phyloP scores from a whole-genome alignment of 2,329 filamentous ascomycete species.

The Chaetomium strumarium region DNA sequence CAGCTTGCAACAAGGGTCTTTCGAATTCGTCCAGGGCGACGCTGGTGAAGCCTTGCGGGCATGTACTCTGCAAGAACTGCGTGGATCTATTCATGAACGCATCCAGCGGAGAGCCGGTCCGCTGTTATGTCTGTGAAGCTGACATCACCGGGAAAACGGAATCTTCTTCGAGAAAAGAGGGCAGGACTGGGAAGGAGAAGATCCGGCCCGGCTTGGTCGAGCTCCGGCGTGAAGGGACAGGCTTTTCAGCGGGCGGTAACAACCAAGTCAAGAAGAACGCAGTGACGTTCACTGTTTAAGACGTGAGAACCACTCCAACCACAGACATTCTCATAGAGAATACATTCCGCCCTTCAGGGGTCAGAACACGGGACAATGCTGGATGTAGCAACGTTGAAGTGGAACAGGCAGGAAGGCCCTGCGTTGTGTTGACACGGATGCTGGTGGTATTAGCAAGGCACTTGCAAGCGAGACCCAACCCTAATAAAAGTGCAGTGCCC shows the following conservation, averaged over 20 bases:
- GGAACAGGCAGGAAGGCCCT: no score
- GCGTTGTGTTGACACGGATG: no score
- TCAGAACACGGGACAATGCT: no score
- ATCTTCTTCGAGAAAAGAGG: slow-evolving; percentile 37
- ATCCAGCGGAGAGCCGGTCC: slow-evolving; percentile 38
- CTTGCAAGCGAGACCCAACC: no score
- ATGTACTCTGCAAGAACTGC: slow-evolving; percentile 83
- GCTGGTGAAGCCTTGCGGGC: slow-evolving; percentile 81
- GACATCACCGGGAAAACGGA: slow-evolving; percentile 55
- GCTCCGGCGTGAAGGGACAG: slow-evolving; percentile 81
- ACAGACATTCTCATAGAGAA: not conserved
- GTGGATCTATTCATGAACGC: slow-evolving; percentile 75
- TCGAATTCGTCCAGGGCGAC: slow-evolving; percentile 78
- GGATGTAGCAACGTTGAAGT: no score
- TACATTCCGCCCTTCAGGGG: no score
- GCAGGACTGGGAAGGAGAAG: slow-evolving; percentile 45
- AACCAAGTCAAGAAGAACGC: slow-evolving; percentile 75
- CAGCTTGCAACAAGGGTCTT: slow-evolving; percentile 76
- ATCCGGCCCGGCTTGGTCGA: slow-evolving; percentile 69
- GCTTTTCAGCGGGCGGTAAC: slow-evolving; percentile 81
- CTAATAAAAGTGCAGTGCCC: no score
- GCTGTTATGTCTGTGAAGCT: slow-evolving; percentile 83
- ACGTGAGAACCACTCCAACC: not conserved
- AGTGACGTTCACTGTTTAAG: slow-evolving; percentile 39
- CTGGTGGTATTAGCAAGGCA: no score